These are phyloP conservation scores for Arthrinium puccinioides DNA, from an alignment of 2,329 filamentous ascomycete genomes.

Conservation along the genomic window DNA sequence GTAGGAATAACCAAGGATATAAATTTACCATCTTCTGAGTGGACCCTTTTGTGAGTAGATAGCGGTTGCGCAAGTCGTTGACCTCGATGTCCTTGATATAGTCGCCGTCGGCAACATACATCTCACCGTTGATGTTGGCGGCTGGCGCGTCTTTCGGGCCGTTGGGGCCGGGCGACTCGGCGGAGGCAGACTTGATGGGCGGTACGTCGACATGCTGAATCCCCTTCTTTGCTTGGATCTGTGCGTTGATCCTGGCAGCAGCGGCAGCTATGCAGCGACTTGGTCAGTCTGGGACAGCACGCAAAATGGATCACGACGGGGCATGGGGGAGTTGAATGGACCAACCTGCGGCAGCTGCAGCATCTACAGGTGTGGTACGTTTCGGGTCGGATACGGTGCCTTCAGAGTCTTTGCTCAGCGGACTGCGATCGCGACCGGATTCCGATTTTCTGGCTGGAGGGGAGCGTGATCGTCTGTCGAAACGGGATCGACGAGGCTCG, in stretches of 20 bases:
- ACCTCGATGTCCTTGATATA: constrained; percentile 99
- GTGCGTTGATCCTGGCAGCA: constrained; percentile 79
- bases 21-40: constrained; percentile 99
- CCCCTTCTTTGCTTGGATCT: constrained; percentile 78
- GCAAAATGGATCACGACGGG: not conserved
- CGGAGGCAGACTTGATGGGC: constrained; percentile 59
- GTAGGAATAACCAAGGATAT: constrained; percentile 56
- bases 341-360: constrained; percentile 72
- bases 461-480: constrained; percentile 87
- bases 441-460: constrained; percentile 64
- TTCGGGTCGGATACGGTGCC: constrained; percentile 26
- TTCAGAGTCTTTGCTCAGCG: constrained; percentile 44
- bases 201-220: constrained; percentile 88
- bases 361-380: constrained; percentile 49
- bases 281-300: constrained; percentile 16
- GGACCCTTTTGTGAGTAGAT: constrained; percentile 91
- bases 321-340: constrained; percentile 7
- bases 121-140: constrained; percentile 69
- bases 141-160: constrained; percentile 26
- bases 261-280: constrained; percentile 81
- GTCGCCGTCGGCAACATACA: constrained; percentile 94
- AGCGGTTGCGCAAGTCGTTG: constrained; percentile 94
- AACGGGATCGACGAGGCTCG: constrained; percentile 71
- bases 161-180: constrained; percentile 31
- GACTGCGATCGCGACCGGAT: constrained; percentile 69